Conservation (phyloP, 1,284 basidiomycete genomes). For the Leccinum proliferum region DNA sequence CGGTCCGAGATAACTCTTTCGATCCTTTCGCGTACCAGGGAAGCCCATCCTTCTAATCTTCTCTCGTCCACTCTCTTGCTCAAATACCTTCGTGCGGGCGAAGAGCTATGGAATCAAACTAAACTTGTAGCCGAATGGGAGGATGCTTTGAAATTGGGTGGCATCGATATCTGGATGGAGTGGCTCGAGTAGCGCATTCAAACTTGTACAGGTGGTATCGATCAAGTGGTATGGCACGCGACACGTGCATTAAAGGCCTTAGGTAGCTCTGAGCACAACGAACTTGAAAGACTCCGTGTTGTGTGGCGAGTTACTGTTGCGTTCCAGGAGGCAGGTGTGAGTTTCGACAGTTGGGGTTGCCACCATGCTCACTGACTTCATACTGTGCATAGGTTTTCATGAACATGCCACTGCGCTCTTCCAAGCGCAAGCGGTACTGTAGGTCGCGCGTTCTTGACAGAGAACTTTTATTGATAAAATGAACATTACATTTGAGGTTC, state of each 20-base stretch:
- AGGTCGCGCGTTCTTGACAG: slow-evolving; percentile 23
- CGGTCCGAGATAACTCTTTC: slow-evolving; percentile 67
- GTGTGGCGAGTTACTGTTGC: slow-evolving; percentile 69
- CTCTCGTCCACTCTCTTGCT: slow-evolving; percentile 48
- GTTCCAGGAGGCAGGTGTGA: slow-evolving; percentile 72
- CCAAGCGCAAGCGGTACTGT: slow-evolving; percentile 77
- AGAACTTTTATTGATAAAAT: slow-evolving; percentile 5
- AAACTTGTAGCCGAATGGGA: slow-evolving; percentile 68
- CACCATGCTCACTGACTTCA: slow-evolving; percentile 12
- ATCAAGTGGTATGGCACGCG: slow-evolving; percentile 48
- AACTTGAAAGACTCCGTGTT: slow-evolving; percentile 54
- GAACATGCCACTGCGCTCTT: slow-evolving; percentile 71
- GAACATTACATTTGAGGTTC: slow-evolving; percentile 50
- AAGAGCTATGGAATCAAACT: slow-evolving; percentile 59
- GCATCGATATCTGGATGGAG: slow-evolving; percentile 58
- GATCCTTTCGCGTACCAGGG: slow-evolving; percentile 60
- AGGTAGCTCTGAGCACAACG: slow-evolving; percentile 35
- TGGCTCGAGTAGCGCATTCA: slow-evolving; percentile 73
- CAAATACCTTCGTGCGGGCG: slow-evolving; percentile 65
- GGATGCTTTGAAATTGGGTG: slow-evolving; percentile 48
- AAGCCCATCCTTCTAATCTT: slow-evolving; percentile 46
- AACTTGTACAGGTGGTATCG: slow-evolving; percentile 38
- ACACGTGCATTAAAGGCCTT: slow-evolving; percentile 38
- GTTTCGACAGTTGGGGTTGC: neutral
- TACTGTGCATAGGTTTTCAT: slow-evolving; percentile 38